Conservation (phyloP, 208 protist genomes). For the Phytomonas serpens region DNA sequence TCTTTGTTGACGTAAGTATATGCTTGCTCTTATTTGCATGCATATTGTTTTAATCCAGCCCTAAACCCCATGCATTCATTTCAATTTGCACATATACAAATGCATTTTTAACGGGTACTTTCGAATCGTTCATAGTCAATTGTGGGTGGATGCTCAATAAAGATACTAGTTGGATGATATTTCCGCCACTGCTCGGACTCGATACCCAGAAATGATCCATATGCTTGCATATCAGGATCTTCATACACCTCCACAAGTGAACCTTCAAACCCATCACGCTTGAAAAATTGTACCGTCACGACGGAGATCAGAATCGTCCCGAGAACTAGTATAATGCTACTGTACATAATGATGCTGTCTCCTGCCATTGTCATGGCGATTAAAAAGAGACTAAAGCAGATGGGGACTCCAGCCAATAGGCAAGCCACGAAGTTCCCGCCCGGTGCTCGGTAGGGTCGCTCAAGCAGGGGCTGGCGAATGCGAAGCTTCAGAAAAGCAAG, state of each 20-base stretch:
- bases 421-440: conserved; percentile 41
- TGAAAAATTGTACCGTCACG: conserved; percentile 51
- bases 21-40: background rate
- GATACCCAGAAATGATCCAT: conserved; percentile 66
- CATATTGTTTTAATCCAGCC: background rate
- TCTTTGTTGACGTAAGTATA: background rate
- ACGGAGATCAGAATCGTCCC: conserved; percentile 57
- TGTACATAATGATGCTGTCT: conserved; percentile 37
- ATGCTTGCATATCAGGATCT: conserved; percentile 74
- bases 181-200: conserved; percentile 67
- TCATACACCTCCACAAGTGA: conserved; percentile 79
- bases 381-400: conserved; percentile 58
- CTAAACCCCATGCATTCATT: background rate
- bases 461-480: conserved; percentile 51
- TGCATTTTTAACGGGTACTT: background rate
- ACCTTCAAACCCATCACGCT: conserved; percentile 70
- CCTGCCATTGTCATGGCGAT: conserved; percentile 61
- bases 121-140: conserved; percentile 35
- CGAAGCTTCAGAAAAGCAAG: conserved; percentile 66
- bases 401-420: conserved; percentile 60
- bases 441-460: conserved; percentile 67
- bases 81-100: background rate
- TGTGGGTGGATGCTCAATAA: conserved; percentile 46
- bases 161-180: conserved; percentile 38
- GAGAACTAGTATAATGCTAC: conserved; percentile 39